A percentile compares a stretch with the other conserved stretches of the same genome.
Evolutionary conservation across 139 green algal species (phyloP).

Genomic region (Picochlorum sp.): DNA sequence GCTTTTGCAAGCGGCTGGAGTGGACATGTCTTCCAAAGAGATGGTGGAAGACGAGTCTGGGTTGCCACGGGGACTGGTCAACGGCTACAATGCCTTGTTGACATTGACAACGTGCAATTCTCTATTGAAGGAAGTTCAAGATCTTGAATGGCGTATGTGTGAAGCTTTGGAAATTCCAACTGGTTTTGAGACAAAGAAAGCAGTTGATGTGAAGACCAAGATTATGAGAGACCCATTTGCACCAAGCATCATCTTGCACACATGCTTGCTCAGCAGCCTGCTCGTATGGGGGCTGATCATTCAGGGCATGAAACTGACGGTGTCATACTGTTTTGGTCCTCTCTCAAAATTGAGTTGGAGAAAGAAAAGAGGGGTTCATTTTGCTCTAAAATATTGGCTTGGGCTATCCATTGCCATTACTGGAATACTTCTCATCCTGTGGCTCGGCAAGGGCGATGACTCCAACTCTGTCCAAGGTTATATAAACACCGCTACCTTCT

Average conservation of each 20-base stretch:
- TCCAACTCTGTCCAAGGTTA: not conserved
- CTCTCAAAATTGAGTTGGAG: not conserved
- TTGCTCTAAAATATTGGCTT: conserved; percentile 17
- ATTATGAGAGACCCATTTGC: not conserved
- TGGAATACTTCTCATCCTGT: conserved; percentile 13
- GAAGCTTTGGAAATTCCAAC: not conserved
- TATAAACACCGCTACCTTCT: not conserved
- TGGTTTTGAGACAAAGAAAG: not conserved
- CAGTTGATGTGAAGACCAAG: not conserved
- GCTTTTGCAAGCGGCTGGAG: too few species aligned
- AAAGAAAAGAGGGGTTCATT: not conserved
- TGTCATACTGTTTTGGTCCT: not conserved
- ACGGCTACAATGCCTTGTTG: too few species aligned
- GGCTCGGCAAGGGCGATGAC: conserved; percentile 4
- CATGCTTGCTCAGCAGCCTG: not conserved
- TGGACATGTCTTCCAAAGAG: too few species aligned
- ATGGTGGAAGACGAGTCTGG: too few species aligned
- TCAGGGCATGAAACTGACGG: not conserved
- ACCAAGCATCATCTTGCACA: not conserved
- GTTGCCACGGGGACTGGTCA: too few species aligned
- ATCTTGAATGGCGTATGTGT: not conserved
- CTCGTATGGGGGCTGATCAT: not conserved
- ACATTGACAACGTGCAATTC: too few species aligned
- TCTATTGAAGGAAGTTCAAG: not conserved
- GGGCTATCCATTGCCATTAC: conserved; percentile 1